phyloP scores from a whole-genome alignment of 1,284 basidiomycete species.

The Cerrena zonata region DNA sequence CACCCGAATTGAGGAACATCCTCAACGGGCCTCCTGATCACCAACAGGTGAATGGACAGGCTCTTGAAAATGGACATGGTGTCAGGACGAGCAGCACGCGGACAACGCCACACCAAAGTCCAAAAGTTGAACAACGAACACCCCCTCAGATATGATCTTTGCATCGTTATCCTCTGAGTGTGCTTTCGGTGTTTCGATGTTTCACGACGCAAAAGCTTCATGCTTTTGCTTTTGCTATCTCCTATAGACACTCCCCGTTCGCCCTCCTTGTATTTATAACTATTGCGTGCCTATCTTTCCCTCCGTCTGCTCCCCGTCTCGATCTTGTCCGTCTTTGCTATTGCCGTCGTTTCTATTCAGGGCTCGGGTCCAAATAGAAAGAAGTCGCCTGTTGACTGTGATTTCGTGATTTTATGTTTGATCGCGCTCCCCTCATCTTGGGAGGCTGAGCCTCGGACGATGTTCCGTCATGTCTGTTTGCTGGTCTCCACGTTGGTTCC shows the following conservation, averaged over 20 bases:
- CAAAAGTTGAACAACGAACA: conserved; percentile 9
- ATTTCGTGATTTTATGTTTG: neutral
- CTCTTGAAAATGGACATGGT: conserved; percentile 7
- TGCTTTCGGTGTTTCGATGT: no score
- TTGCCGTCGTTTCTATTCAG: neutral
- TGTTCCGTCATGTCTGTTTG: no score
- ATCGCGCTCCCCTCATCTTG: neutral
- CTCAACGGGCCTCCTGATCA: conserved; percentile 19
- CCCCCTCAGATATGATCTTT: conserved; percentile 13
- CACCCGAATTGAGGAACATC: conserved; percentile 24
- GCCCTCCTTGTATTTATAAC: neutral
- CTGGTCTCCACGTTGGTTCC: no score
- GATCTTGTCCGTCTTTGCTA: neutral
- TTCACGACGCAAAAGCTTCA: neutral
- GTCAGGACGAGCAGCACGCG: conserved; percentile 1
- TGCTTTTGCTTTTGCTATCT: neutral
- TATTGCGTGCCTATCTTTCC: neutral
- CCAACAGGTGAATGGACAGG: conserved; percentile 9
- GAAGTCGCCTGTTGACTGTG: neutral
- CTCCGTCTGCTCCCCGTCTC: neutral
- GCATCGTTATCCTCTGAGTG: no score
- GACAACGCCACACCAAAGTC: conserved; percentile 8
- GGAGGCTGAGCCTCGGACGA: conserved; percentile 1
- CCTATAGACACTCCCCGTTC: neutral
- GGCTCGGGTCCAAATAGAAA: neutral